Base-by-base conservation (phyloP, 2,329 filamentous ascomycete genomes). In the Herpotrichia juniperi region DNA sequence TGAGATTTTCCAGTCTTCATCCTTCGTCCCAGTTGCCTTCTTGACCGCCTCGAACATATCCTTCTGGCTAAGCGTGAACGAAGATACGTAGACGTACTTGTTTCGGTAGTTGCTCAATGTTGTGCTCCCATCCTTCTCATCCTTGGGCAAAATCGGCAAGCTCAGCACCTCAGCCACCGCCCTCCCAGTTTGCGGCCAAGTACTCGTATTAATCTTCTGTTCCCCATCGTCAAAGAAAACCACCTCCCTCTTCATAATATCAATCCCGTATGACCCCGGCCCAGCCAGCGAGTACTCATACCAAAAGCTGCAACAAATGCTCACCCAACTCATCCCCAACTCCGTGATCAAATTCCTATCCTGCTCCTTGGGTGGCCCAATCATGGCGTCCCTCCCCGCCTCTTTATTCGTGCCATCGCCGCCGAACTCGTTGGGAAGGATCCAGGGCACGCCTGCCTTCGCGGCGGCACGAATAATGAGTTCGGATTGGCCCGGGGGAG, bases 41-140 rank as follows among this genome's bases (percentile, higher is more conserved):
- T 66, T 63, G 1, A 72, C 49, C 1, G 70, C 61, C 7, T 66
- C 69, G 19, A 77, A 65, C 60, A 78, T 69, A 11, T 76, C 65
- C 14, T 53, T 58, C 44, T 78, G 75, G 9, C 50, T 73, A 21
- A 75, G 46, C 1, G 56, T 48, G 53, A 76, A 77, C 4, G 71
- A 73, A 0, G 65, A 67, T 2, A 76, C 51, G 50, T 71, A 75
- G 1, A 73, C 53, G 51, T 67, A 68, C 16, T 62, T 63, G 48
- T 77, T 77, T 19, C 54, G 51, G 26, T 62, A 68, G 11, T 44
- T 24, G 28, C 28, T 43, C 6, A 66, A 30, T 8, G 58, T 65
- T 21, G 51, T 34, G 25, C 46, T 24, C 42, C 53, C 47, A 30
- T 59, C 56, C 26, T 56, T 42, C 11, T 56, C 54, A 7, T 60